These are phyloP conservation scores for Crithidia fasciculata DNA, from an alignment of 208 protist genomes.

Conservation along the genomic window DNA sequence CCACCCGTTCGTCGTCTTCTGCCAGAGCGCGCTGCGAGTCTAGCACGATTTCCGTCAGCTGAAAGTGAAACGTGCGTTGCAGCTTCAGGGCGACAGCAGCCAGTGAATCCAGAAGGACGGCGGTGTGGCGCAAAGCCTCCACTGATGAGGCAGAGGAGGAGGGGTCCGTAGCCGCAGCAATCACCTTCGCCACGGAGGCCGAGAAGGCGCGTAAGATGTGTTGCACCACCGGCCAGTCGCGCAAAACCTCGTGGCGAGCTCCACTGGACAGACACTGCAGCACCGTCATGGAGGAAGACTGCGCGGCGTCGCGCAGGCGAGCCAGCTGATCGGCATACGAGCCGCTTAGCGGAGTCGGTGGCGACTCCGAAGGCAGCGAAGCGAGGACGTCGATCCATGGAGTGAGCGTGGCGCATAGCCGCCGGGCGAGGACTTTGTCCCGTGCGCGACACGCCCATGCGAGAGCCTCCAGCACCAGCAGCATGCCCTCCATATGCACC, in stretches of 20 bases:
- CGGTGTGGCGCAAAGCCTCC: neutral
- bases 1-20: too few species aligned
- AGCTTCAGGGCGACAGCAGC: conserved; percentile 69
- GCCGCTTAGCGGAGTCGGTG: neutral
- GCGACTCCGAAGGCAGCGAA: neutral
- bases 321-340: neutral
- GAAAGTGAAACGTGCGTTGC: conserved; percentile 56
- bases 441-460: conserved; percentile 63
- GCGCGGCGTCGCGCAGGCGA: conserved; percentile 21
- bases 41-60: conserved; percentile 48
- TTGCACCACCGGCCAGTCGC: conserved; percentile 51
- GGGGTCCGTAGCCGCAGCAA: conserved; percentile 15
- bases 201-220: conserved; percentile 22
- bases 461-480: conserved; percentile 54
- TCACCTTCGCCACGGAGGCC: neutral
- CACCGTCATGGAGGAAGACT: conserved; percentile 35
- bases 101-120: conserved; percentile 42
- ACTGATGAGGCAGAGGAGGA: neutral
- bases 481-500: conserved; percentile 22
- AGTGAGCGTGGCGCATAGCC: conserved; percentile 26
- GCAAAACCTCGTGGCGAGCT: conserved; percentile 49
- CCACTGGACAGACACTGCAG: conserved; percentile 73
- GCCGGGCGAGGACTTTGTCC: conserved; percentile 42
- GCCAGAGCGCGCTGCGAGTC: conserved; percentile 36
- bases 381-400: conserved; percentile 21